These are phyloP conservation scores for Crucihimalaya himalaica DNA, from an alignment of 345 rosid genomes.

Conservation along the genomic window DNA sequence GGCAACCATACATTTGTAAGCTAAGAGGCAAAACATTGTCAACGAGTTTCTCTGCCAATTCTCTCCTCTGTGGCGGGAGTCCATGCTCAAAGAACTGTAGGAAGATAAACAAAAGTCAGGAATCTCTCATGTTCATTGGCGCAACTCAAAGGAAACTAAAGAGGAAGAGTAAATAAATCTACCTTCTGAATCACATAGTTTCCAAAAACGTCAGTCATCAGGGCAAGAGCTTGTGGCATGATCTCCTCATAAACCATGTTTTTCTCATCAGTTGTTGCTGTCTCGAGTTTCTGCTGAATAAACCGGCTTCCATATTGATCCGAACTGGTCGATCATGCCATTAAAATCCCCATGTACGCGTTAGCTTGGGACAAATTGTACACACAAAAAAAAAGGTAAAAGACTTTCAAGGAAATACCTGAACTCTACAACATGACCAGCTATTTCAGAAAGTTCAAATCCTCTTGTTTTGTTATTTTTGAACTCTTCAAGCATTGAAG, in stretches of 20 bases:
- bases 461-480: slow-evolving; percentile 68
- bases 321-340: slow-evolving; percentile 46
- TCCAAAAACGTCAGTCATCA: slow-evolving; percentile 97
- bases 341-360: background rate
- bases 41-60: slow-evolving; percentile 77
- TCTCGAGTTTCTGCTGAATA: slow-evolving; percentile 96
- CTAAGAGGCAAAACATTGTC: slow-evolving; percentile 84
- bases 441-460: slow-evolving; percentile 68
- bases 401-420: slow-evolving; percentile 41
- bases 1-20: slow-evolving; percentile 98
- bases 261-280: slow-evolving; percentile 79
- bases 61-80: slow-evolving; percentile 74
- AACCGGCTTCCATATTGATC: slow-evolving; percentile 96
- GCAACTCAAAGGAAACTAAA: background rate
- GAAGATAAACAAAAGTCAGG: background rate
- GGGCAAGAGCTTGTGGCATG: slow-evolving; percentile 74
- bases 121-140: background rate
- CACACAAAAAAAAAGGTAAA: background rate
- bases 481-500: slow-evolving; percentile 74
- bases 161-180: slow-evolving; percentile 1
- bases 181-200: slow-evolving; percentile 98
- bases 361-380: background rate
- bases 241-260: slow-evolving; percentile 88
- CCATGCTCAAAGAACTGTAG: slow-evolving; percentile 98
- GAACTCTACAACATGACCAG: slow-evolving; percentile 75